A percentile compares a stretch with the other conserved stretches of the same genome.
Conservation (phyloP, 371 early-diverging fungal genomes). For the Lichtheimia hyalospora region DNA sequence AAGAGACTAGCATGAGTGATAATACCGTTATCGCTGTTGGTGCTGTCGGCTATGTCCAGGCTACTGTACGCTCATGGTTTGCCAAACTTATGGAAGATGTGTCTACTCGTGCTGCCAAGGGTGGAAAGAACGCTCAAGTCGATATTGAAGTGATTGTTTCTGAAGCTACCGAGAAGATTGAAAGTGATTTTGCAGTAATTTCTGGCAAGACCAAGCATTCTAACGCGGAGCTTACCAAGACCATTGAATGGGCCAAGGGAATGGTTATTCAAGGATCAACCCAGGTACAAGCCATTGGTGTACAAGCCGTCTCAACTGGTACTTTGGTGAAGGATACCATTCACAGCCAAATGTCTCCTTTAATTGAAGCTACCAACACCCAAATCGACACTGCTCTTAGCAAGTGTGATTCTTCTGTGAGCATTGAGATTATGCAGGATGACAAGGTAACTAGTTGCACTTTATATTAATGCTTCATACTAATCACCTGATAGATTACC, state of each 20-base stretch:
- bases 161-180: slow-evolving; percentile 16
- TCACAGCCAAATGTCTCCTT: too few relatives aligned
- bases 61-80: slow-evolving; percentile 33
- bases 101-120: slow-evolving; percentile 28
- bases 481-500: too few relatives aligned
- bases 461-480: too few relatives aligned
- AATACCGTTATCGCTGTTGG: slow-evolving; percentile 13
- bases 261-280: slow-evolving; percentile 6
- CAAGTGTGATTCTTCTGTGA: too few relatives aligned
- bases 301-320: slow-evolving; percentile 3
- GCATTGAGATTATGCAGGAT: too few relatives aligned
- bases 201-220: neutral
- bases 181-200: neutral
- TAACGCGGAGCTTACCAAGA: slow-evolving; percentile 3
- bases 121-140: slow-evolving; percentile 22
- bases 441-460: too few relatives aligned
- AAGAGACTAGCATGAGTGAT: too few relatives aligned
- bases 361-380: too few relatives aligned
- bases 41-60: slow-evolving; percentile 20
- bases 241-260: slow-evolving; percentile 15
- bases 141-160: slow-evolving; percentile 35
- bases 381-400: too few relatives aligned
- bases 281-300: slow-evolving; percentile 12
- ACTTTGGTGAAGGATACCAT: too few relatives aligned
- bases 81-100: slow-evolving; percentile 27